Base-by-base conservation (phyloP, 805 yeast species). In the Wickerhamiella sergipiensis region DNA sequence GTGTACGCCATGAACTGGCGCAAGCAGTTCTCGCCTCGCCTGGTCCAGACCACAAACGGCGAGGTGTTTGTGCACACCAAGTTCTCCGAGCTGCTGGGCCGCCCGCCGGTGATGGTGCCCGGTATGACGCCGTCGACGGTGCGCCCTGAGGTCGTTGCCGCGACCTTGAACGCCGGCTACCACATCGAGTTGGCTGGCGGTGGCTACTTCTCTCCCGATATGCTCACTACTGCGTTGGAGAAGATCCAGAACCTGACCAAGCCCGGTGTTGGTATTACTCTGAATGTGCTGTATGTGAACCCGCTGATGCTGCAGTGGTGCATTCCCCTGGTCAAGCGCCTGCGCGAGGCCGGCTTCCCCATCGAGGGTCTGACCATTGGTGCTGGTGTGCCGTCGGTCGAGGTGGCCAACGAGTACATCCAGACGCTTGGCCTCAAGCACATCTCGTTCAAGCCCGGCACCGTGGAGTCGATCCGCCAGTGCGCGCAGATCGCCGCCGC, bases 111-210 rank as follows among this genome's bases (percentile, higher is more conserved):
- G 59, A 83, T 94, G 83, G 92, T 92, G 59, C 95, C 99, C 39
- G 99, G 98, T 73, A 92, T 92, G 99, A 92, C 98, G 42, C 99
- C 99, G 66, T 80, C 95, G 44, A 92, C 98, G 31, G 97, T 89
- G 52, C 83, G 85, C 59, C 92, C 97, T 46, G 89, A 85, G 55
- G 89, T 92, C 62, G 94, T 92, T 52, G 83, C 95, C 55, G 95
- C 95, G 31, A 83, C 97, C 26, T 77, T 89, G 64, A 88, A 89
- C 66, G 88, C 97, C 48, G 99, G 99, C 55, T 92, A 89, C 73
- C 95, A 87, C 66, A 87, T 90, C 63, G 99, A 92, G 74, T 77
- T 92, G 63, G 98, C 95, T 47, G 99, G 99, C 69, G 99, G 99
- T 76, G 99, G 97, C 64, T 92, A 92, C 71, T 92, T 90, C 70